These are phyloP conservation scores for Starmerella geochares DNA, from an alignment of 805 yeast genomes.

Conservation along the genomic window DNA sequence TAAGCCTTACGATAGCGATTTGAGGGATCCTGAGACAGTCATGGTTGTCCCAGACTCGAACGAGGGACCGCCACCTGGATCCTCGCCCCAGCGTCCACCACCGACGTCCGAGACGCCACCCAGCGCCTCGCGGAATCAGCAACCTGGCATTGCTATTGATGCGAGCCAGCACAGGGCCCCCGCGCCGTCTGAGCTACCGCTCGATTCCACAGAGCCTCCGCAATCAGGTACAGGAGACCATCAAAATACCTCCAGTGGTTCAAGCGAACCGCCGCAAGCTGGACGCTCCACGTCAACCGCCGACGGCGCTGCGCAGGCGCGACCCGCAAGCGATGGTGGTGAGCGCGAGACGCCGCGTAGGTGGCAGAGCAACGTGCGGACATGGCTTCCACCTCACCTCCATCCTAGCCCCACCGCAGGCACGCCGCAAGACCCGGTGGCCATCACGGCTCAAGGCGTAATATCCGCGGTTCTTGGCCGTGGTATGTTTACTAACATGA, in stretches of 20 bases:
- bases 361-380: not conserved
- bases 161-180: not conserved
- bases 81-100: not conserved
- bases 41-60: not conserved
- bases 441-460: not conserved
- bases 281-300: too few relatives aligned
- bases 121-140: not conserved
- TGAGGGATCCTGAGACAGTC: not conserved
- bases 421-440: not conserved
- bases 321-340: not conserved
- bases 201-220: not conserved
- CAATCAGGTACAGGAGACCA: too few relatives aligned
- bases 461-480: not conserved
- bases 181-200: not conserved
- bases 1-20: too few relatives aligned
- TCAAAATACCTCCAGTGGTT: not conserved
- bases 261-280: not conserved
- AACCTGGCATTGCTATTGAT: not conserved
- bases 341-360: not conserved
- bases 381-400: not conserved
- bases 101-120: not conserved
- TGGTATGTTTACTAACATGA: not conserved
- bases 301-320: not conserved
- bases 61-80: not conserved
- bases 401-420: not conserved